Evolutionary conservation across 2,329 filamentous ascomycete species (phyloP).

Genomic region (Claviceps cyperi): DNA sequence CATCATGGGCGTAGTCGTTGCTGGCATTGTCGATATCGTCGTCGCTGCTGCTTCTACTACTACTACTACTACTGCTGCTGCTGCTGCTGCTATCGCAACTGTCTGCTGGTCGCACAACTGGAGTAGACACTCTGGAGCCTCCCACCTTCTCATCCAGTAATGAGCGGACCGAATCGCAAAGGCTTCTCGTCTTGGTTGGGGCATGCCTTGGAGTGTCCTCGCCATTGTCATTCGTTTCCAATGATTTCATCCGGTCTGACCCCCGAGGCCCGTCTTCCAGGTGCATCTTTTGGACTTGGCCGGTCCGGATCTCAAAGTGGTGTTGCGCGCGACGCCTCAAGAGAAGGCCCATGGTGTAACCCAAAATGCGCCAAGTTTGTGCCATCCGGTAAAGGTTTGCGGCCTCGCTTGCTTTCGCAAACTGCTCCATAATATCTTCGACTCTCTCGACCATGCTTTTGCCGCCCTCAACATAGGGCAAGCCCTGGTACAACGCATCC

Average conservation of each 20-base stretch:
- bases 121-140: slow-evolving; percentile 48
- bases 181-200: slow-evolving; percentile 14
- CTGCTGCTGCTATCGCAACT: slow-evolving; percentile 12
- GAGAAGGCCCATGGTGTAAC: slow-evolving; percentile 40
- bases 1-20: not conserved
- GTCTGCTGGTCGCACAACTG: slow-evolving; percentile 38
- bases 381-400: slow-evolving; percentile 44
- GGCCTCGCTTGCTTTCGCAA: slow-evolving; percentile 41
- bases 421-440: slow-evolving; percentile 36
- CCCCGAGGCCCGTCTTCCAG: slow-evolving; percentile 15
- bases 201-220: slow-evolving; percentile 24
- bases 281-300: slow-evolving; percentile 21
- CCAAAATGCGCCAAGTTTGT: slow-evolving; percentile 49
- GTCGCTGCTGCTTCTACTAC: not conserved
- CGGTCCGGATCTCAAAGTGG: slow-evolving; percentile 37
- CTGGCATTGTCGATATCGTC: not conserved
- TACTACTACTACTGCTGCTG: not conserved
- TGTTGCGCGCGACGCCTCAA: slow-evolving; percentile 40
- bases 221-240: slow-evolving; percentile 16
- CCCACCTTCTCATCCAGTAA: slow-evolving; percentile 42
- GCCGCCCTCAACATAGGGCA: slow-evolving; percentile 26
- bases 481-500: slow-evolving; percentile 32
- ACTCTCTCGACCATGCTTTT: slow-evolving; percentile 33
- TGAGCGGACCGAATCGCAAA: slow-evolving; percentile 24
- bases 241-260: slow-evolving; percentile 12